phyloP scores from a whole-genome alignment of 495 filamentous ascomycete genomes.

The Rusavskia elegans region DNA sequence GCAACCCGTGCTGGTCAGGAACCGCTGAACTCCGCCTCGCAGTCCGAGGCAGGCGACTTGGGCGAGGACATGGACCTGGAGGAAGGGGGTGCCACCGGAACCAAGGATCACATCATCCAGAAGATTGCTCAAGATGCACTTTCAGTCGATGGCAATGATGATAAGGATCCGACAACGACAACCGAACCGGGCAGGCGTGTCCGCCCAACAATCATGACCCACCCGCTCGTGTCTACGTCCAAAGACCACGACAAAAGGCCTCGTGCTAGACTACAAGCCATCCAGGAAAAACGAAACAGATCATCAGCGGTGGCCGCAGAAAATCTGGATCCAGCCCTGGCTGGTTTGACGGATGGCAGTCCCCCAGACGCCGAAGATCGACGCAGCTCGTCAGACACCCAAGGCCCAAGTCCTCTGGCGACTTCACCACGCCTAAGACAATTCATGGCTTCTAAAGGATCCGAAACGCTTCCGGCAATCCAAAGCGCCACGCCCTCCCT shows the following conservation, averaged over 20 bases:
- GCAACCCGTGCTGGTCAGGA: conserved; percentile 18
- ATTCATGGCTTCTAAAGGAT: background rate
- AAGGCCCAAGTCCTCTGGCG: background rate
- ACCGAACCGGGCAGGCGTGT: background rate
- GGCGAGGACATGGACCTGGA: conserved; percentile 9
- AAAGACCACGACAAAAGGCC: background rate
- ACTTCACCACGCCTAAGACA: background rate
- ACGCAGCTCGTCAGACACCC: background rate
- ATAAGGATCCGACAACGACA: conserved; percentile 4
- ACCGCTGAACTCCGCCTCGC: conserved; percentile 6
- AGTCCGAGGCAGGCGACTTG: conserved; percentile 4
- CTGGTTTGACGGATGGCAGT: background rate
- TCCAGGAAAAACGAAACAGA: background rate
- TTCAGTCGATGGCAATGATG: conserved; percentile 7
- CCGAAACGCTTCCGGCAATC: conserved; percentile 21
- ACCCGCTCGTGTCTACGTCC: background rate
- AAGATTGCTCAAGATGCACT: conserved; percentile 3
- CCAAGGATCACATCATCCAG: background rate
- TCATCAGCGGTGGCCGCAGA: background rate
- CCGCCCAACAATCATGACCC: background rate
- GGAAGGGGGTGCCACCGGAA: background rate
- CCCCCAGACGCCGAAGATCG: background rate
- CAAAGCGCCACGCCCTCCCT: conserved; percentile 21
- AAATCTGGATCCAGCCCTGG: background rate
- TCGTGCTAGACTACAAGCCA: background rate